phyloP scores from a whole-genome alignment of 2,329 filamentous ascomycete genomes.

The Penicillium brasilianum region DNA sequence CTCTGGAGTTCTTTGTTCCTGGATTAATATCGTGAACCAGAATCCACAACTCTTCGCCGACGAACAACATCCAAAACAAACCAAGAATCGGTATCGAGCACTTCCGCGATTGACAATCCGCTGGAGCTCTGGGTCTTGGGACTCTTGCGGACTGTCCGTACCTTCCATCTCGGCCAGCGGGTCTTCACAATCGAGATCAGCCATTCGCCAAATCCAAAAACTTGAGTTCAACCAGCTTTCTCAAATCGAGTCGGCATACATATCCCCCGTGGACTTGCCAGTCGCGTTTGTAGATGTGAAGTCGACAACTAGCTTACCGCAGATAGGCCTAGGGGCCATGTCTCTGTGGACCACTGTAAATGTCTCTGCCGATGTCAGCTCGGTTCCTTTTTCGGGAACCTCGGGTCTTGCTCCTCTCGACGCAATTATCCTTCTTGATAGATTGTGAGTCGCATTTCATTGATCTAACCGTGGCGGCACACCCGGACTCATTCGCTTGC shows the following conservation, averaged over 20 bases:
- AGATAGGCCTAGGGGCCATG: conserved; percentile 21
- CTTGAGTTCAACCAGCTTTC: neutral
- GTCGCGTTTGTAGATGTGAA: conserved; percentile 30
- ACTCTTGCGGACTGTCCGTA: conserved; percentile 8
- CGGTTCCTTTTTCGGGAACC: conserved; percentile 22
- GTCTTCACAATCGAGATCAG: conserved; percentile 1
- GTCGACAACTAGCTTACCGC: conserved; percentile 14
- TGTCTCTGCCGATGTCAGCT: conserved; percentile 35
- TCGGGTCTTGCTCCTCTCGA: conserved; percentile 38
- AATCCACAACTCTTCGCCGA: neutral
- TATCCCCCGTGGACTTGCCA: conserved; percentile 27
- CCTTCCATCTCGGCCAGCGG: conserved; percentile 5
- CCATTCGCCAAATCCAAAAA: conserved; percentile 2
- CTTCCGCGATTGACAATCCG: conserved; percentile 22
- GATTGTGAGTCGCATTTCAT: conserved; percentile 34
- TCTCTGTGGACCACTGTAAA: conserved; percentile 30
- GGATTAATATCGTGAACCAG: conserved; percentile 19
- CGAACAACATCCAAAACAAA: neutral
- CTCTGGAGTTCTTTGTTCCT: neutral
- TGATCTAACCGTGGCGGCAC: neutral
- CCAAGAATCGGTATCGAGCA: conserved; percentile 9
- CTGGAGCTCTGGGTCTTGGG: conserved; percentile 34
- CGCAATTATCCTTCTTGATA: conserved; percentile 43
- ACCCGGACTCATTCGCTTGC: conserved; percentile 5
- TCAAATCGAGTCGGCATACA: conserved; percentile 3